Conservation (phyloP, 257 asterid genomes). For the Solanum pinnatisectum region DNA sequence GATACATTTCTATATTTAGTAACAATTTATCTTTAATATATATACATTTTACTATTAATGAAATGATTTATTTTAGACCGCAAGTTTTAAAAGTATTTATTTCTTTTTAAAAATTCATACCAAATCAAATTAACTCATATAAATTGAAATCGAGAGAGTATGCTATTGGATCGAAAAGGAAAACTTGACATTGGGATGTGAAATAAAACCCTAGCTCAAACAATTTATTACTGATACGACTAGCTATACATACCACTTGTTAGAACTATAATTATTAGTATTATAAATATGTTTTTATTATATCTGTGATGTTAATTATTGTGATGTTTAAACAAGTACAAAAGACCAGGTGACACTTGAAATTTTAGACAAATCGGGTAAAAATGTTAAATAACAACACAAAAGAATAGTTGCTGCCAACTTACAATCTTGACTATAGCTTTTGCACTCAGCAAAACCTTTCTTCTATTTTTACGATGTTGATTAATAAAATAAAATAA, state of each 20-base stretch:
- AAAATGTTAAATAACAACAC: neutral
- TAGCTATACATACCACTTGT: neutral
- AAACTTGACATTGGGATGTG: neutral
- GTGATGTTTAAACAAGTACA: neutral
- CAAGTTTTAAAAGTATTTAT: too few species aligned
- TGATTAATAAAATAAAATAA: too few species aligned
- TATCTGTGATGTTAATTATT: neutral
- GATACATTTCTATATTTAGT: too few species aligned
- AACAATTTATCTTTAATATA: too few species aligned
- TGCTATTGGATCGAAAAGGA: neutral
- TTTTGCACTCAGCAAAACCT: neutral
- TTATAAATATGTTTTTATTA: neutral
- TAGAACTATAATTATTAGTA: neutral
- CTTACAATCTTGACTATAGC: neutral
- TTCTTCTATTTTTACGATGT: neutral
- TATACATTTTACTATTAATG: too few species aligned
- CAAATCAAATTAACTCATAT: too few species aligned
- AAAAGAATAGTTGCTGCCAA: neutral
- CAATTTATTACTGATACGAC: neutral
- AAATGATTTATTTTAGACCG: too few species aligned
- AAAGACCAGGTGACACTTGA: neutral
- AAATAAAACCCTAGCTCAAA: neutral
- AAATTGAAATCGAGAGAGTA: neutral
- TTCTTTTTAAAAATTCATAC: too few species aligned
- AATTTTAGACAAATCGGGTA: conserved; percentile 4